phyloP scores from a whole-genome alignment of 1,284 basidiomycete species.

The Microbotryum lychnidis-dioicae region DNA sequence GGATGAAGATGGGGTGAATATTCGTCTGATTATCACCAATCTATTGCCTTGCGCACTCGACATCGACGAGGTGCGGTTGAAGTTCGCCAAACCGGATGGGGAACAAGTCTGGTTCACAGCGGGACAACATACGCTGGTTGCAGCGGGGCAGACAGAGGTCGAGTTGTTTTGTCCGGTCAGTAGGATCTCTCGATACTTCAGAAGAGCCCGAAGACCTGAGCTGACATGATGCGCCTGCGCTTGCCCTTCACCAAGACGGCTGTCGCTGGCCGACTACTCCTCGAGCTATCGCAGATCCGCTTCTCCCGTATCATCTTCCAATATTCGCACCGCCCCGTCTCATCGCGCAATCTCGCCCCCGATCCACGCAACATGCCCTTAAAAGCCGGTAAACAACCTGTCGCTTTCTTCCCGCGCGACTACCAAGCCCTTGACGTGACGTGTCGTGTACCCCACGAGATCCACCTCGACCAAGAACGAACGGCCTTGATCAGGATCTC shows the following conservation, averaged over 20 bases:
- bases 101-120: slow-evolving; percentile 46
- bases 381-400: slow-evolving; percentile 1
- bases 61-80: slow-evolving; percentile 40
- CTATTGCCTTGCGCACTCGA: slow-evolving; percentile 54
- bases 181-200: slow-evolving; percentile 10
- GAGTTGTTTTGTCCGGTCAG: slow-evolving; percentile 61
- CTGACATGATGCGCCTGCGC: background rate
- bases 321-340: slow-evolving; percentile 32
- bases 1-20: slow-evolving; percentile 55
- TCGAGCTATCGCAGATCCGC: slow-evolving; percentile 37
- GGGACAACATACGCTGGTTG: slow-evolving; percentile 42
- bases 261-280: slow-evolving; percentile 47
- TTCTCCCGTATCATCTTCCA: slow-evolving; percentile 38
- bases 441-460: slow-evolving; percentile 35
- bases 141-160: slow-evolving; percentile 52
- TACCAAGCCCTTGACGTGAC: slow-evolving; percentile 51
- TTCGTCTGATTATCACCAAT: slow-evolving; percentile 56
- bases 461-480: slow-evolving; percentile 56
- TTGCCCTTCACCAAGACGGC: slow-evolving; percentile 48
- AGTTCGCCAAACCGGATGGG: slow-evolving; percentile 30
- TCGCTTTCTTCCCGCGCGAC: slow-evolving; percentile 51
- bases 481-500: slow-evolving; percentile 51
- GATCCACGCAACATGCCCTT: slow-evolving; percentile 44
- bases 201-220: too few relatives aligned
- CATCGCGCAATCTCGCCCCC: slow-evolving; percentile 32